Evolutionary conservation across 768 basidiomycete genomes (phyloP), one percentile per base, ranked within the genome.

Genomic region (Phylloporus sp.): DNA sequence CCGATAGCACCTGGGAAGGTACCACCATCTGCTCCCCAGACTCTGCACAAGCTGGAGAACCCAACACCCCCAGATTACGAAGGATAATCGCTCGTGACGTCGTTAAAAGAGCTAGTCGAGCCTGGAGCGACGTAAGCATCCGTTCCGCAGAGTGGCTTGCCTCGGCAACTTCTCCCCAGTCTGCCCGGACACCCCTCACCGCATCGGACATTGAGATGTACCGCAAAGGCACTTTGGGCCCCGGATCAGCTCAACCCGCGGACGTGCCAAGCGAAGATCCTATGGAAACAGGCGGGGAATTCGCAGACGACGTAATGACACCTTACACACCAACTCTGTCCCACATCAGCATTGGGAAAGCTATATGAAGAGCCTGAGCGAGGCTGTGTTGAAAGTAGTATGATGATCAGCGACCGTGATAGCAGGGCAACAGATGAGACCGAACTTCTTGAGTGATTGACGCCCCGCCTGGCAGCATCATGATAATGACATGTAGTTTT

Each of bases 271-370:
- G 33, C 1, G 46, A 42, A 18, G 43, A 31, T 43, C 31, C 15
- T 11, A 33, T 48, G 4, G 39, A 40, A 15, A 21, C 35, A 7
- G 35, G 27, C 26, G 23, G 40, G 31, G 37, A 29, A 45, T 57
- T 48, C n/a, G 21, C 32, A 18, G 57, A 50, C 17, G 44, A 48
- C 2, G 10, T 33, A 22, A 36, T 35, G 26, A 13, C 9, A 34
- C 20, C 17, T 17, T 21, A 40, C 23, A 27, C 28, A 36, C 35
- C 41, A 14, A 33, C 15, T 20, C 38, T 21, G 31, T 27, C 38
- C 17, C 41, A 13, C 22, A 31, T 18, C 5, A 73, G 64, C 44
- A 59, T 71, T 28, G 74, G 75, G 3, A 69, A 52, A 34, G 71
- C 71, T 3, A 62, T 60, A 43, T 62, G 62, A 46, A 53, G 34